Evolutionary conservation across 2,329 filamentous ascomycete genomes (phyloP), one percentile per base, ranked within the genome.

Genomic region (Cladosporium sp.): DNA sequence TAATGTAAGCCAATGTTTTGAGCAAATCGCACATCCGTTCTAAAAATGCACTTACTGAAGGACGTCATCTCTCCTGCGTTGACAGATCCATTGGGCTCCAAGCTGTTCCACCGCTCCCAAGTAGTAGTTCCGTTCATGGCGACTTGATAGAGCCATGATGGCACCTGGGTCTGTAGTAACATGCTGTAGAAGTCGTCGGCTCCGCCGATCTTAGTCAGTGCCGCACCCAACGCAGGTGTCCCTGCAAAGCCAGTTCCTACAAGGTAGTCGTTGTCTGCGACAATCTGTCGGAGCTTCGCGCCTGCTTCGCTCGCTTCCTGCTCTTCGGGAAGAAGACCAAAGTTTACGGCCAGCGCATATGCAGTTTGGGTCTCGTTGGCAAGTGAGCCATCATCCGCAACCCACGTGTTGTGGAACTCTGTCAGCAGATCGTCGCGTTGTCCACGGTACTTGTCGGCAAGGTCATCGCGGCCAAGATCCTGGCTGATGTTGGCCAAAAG

Each of bases 31-130:
- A 24, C 24, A 24, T 24, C 24, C 24, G 24, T 24, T 24, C 24
- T 24, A 1, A 24, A 24, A 24, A 24, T 24, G 24, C 24, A 24
- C 24, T 24, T 24, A 61, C 59, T 70, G 41, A 70, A 70, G 21
- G 81, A 83, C 0, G 81, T 83, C 83, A 85, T 84, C 36, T 75
- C 70, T 0, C 82, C 80, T 0, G 79, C 75, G 64, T 85, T 85
- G 18, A 84, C 69, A 0, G 68, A 75, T 0, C 82, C 82, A 65
- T 84, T 74, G 0, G 80, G 74, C 0, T 83, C 70, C 36, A 85
- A 73, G 32, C 78, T 80, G 59, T 85, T 81, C 83, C 83, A 85
- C 2, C 83, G 77, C 68, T 85, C 83, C 83, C 83, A 85, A 0
- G 80, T 82, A 0, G 82, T 85, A 0, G 83, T 85, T 0, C 77